These are phyloP conservation scores for Paraleonurus japonicus DNA, from an alignment of 257 asterid species.

Conservation along the genomic window DNA sequence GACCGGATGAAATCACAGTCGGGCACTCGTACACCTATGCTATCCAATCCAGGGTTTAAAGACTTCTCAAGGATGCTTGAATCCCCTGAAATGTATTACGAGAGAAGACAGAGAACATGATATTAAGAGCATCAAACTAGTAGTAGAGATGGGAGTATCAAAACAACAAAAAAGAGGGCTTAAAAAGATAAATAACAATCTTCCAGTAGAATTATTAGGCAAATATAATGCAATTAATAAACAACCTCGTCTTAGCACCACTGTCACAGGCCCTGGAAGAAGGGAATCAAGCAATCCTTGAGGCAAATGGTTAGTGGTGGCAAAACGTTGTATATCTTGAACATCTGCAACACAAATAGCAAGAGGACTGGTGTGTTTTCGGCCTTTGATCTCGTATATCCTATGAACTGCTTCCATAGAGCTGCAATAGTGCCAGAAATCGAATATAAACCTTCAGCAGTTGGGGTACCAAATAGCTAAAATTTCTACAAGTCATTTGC, in stretches of 20 bases:
- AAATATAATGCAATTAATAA: background rate
- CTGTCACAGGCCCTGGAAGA: conserved; percentile 91
- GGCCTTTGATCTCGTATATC: conserved; percentile 90
- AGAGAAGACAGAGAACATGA: background rate
- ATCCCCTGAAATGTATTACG: conserved; percentile 50
- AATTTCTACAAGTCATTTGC: background rate
- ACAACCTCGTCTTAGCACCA: conserved; percentile 75
- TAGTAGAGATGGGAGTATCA: background rate
- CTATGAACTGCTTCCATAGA: conserved; percentile 75
- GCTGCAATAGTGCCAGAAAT: conserved; percentile 39
- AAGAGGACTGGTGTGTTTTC: conserved; percentile 77
- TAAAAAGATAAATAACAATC: background rate
- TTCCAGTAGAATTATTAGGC: background rate
- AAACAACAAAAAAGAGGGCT: background rate
- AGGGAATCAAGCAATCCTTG: conserved; percentile 66
- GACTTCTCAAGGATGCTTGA: conserved; percentile 79
- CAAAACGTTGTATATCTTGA: conserved; percentile 64
- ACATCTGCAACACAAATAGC: conserved; percentile 87
- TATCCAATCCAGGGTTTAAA: conserved; percentile 74
- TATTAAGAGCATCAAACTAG: background rate
- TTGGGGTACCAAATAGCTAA: background rate
- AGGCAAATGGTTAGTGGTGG: conserved; percentile 68
- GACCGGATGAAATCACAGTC: conserved; percentile 66
- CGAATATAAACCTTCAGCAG: conserved; percentile 7
- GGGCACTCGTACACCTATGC: conserved; percentile 86